Evolutionary conservation across 225 moss, liverwort and hornwort genomes (phyloP).

Genomic region (Bryoerythrophyllum caledonicum): DNA sequence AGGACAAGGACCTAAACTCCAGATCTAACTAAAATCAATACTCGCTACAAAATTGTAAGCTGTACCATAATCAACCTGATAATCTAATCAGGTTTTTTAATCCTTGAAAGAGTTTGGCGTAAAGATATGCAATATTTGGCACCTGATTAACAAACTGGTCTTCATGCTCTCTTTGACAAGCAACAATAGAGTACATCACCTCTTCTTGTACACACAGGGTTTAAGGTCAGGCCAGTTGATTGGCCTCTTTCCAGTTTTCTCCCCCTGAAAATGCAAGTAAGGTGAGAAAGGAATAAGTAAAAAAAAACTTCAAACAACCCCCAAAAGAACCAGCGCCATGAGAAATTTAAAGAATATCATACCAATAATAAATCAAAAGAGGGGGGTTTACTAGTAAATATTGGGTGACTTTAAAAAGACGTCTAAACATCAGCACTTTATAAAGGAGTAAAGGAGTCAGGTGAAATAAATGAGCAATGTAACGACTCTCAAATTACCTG

Average conservation of each 20-base stretch:
- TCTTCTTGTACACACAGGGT: constrained; percentile 83
- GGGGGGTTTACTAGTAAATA: too few species aligned
- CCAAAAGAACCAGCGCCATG: not conserved
- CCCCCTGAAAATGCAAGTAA: constrained; percentile 41
- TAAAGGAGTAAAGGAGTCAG: not conserved
- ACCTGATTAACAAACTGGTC: constrained; percentile 20
- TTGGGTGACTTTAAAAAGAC: too few species aligned
- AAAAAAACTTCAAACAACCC: not conserved
- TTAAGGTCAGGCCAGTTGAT: constrained; percentile 86
- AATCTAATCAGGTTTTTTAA: constrained; percentile 11
- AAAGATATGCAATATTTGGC: not conserved
- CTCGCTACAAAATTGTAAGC: constrained; percentile 27
- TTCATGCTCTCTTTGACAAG: not conserved
- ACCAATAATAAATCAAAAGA: not conserved
- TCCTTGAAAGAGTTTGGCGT: not conserved
- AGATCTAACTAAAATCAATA: constrained; percentile 10
- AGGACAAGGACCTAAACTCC: not conserved
- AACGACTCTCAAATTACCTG: constrained; percentile 35
- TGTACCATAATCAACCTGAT: constrained; percentile 14
- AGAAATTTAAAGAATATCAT: not conserved
- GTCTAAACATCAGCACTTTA: too few species aligned
- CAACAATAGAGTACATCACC: constrained; percentile 31
- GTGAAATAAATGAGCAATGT: not conserved
- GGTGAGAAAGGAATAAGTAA: constrained; percentile 8
- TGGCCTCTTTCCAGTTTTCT: constrained; percentile 44